Percentiles rank a stretch among this genome's conserved stretches.
Evolutionary conservation across 1,284 basidiomycete species (phyloP).

Genomic region (Prillingera fragicola): DNA sequence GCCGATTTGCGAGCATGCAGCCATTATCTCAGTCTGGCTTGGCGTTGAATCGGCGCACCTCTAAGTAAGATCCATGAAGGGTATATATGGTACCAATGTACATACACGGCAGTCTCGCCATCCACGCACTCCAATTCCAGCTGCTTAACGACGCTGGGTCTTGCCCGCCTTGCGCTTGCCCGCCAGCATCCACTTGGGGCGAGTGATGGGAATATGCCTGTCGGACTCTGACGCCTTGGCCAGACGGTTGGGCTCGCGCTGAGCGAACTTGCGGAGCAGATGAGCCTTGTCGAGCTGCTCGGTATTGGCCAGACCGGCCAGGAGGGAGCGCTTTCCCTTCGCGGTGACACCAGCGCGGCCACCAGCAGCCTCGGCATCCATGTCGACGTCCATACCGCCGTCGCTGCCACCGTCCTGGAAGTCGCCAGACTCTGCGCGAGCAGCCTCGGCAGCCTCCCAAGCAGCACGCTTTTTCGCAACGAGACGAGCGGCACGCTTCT

Average conservation of each 20-base stretch:
- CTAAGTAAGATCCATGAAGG: too few relatives aligned
- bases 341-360: not conserved
- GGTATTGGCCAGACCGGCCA: conserved; percentile 69
- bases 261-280: conserved; percentile 74
- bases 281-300: conserved; percentile 74
- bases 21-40: too few relatives aligned
- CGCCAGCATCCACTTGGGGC: conserved; percentile 59
- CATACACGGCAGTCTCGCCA: too few relatives aligned
- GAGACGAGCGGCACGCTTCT: conserved; percentile 77
- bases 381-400: conserved; percentile 10
- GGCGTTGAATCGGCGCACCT: too few relatives aligned
- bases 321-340: conserved; percentile 18
- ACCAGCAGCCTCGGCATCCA: not conserved
- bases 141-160: conserved; percentile 64
- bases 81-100: too few relatives aligned
- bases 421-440: conserved; percentile 16
- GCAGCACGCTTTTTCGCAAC: conserved; percentile 47
- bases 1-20: too few relatives aligned
- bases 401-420: conserved; percentile 22
- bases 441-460: conserved; percentile 47
- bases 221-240: conserved; percentile 88
- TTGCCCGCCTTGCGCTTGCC: conserved; percentile 86
- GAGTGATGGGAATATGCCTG: conserved; percentile 52
- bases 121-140: too few relatives aligned
- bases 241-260: conserved; percentile 75